Base-by-base conservation (phyloP, 257 asterid species). In the Salvia miltiorrhiza region DNA sequence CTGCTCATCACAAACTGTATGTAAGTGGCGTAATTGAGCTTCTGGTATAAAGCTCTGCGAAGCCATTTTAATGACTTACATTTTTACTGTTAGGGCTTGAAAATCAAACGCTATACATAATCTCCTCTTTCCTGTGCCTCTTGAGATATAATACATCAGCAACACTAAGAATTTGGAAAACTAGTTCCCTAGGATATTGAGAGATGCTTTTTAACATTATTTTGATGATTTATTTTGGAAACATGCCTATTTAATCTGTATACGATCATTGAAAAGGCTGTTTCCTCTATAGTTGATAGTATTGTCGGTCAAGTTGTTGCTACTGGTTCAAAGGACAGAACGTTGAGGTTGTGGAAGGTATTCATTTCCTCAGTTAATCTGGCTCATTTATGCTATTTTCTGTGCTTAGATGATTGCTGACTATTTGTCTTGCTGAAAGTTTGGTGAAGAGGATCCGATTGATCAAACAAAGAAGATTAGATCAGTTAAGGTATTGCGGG, bases 331-430 rank as follows among this genome's bases (percentile, higher is more conserved):
- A 89, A 94, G 80, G 99, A 94, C 75, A 86, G 90, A 87, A 81
- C 97, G 32, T 47, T 94, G 57, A 83, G 92, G 77, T 77, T 94
- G 75, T 94, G 97, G 95, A 89, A 91, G 96, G 99, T 94, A 85
- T 35, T 35, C 76, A 47, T 45, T 74, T 71, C 57, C 53, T 72
- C 16, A 23, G 30, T 17, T 62, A 28, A 30, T 77, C 21, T 54
- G 76, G 48, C 49, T 63, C 60, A 63, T 35, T 57, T 70, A n/a
- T 80, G 68, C 44, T 48, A 57, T 11, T 14, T 41, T 61, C 55
- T 76, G 68, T 68, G 54, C 56, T 66, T 12, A 37, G 5, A 4
- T 30, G 33, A 60, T 30, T 78, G 43, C 63, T 79, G 76, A 77
- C 63, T 48, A 17, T 73, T 65, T 28, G 28, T 37, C 12, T 50